These are phyloP conservation scores for Penicillium paxilli DNA, from an alignment of 495 filamentous ascomycete species.

Conservation along the genomic window DNA sequence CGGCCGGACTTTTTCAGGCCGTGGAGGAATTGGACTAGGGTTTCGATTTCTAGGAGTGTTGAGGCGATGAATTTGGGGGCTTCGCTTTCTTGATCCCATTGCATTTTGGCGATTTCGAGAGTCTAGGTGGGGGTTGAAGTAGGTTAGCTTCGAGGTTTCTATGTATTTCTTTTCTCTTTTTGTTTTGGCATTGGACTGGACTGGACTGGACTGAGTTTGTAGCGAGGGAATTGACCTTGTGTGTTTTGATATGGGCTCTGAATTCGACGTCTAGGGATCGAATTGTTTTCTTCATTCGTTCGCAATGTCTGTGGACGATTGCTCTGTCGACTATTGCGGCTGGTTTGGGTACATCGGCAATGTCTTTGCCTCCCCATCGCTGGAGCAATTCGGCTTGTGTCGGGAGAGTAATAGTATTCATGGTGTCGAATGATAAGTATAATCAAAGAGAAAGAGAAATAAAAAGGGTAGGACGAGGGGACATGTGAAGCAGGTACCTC, in stretches of 20 bases:
- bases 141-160: not conserved
- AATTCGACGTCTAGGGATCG: slow-evolving; percentile 62
- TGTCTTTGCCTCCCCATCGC: slow-evolving; percentile 61
- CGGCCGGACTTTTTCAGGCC: slow-evolving; percentile 53
- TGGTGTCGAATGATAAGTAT: not conserved
- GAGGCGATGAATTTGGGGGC: slow-evolving; percentile 73
- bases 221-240: slow-evolving; percentile 60
- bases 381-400: slow-evolving; percentile 28
- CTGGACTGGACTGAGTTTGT: not conserved
- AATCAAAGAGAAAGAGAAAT: too few species aligned
- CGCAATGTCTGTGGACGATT: slow-evolving; percentile 68
- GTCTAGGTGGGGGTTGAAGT: slow-evolving; percentile 53
- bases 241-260: slow-evolving; percentile 82
- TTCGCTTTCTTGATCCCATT: slow-evolving; percentile 58
- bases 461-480: too few species aligned
- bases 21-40: slow-evolving; percentile 60
- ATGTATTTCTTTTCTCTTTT: too few species aligned
- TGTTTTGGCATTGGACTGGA: too few species aligned
- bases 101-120: slow-evolving; percentile 67
- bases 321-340: slow-evolving; percentile 68
- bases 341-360: slow-evolving; percentile 64
- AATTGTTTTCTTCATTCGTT: slow-evolving; percentile 68
- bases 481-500: too few species aligned
- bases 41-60: slow-evolving; percentile 74
- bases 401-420: slow-evolving; percentile 2